Evolutionary conservation across 768 basidiomycete species (phyloP), one percentile per base, ranked within the genome.

Genomic region (Chalciporus piperatus): DNA sequence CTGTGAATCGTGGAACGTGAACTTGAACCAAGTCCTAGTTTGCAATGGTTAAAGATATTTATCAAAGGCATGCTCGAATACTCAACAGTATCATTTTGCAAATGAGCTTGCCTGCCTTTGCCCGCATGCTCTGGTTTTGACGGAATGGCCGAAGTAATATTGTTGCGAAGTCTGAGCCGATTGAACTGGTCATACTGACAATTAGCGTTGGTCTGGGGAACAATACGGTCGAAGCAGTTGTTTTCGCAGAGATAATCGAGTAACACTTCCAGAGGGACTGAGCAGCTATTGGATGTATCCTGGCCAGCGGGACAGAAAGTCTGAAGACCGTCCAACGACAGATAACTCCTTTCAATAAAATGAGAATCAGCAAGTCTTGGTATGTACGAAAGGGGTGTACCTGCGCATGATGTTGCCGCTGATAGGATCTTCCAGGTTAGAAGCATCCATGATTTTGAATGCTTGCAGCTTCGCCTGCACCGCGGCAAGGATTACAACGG

Each of bases 171-270:
- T 32, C 95, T 85, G 9, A 97, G 78, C 38, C 87, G 85, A 70
- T 98, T 98, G 74, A 96, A 96, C 66, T 91, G 93, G 76, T 98
- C 95, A 65, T 94, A 92, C 42, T 85, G 87, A 54, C 96, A 82
- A 4, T 79, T 83, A 1, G 89, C 89, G 51, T 90, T 83, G 0
- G 94, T 92, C 67, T 92, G 89, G 3, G 92, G 89, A 6, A 98
- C 89, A 35, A 98, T 77, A 3, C 92, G 87, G 61, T 96, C 92
- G 66, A 96, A 96, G 44, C 83, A 83, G 43, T 76, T 75, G 54
- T 83, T 87, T 70, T 94, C 89, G 62, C 88, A 89, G 41, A 85
- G 81, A 46, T 85, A 78, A 70, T 98, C 93, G 50, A 96, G 82
- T 46, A 95, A 70, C 38, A 94, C 88, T 70, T 98, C 95, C 20